phyloP scores from a whole-genome alignment of 2,329 filamentous ascomycete genomes.

The Clathrospora elynae region DNA sequence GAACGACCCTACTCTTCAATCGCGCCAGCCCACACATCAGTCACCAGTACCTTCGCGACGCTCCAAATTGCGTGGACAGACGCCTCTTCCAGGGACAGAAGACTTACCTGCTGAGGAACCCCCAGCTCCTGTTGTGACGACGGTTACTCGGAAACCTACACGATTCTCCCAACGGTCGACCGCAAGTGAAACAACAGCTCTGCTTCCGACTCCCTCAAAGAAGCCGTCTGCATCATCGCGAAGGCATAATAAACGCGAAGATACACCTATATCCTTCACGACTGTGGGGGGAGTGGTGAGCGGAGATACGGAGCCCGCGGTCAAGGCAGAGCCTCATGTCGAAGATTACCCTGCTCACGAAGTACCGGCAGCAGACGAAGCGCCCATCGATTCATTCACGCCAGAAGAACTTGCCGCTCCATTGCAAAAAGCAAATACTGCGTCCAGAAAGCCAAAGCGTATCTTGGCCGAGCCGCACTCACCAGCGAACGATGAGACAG shows the following conservation, averaged over 20 bases:
- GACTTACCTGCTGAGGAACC: background rate
- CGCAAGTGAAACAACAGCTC: background rate
- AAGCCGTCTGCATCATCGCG: background rate
- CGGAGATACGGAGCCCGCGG: background rate
- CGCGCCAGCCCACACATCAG: background rate
- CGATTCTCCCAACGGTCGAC: slow-evolving; percentile 4
- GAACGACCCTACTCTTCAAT: background rate
- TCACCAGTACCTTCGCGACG: background rate
- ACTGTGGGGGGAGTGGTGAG: background rate
- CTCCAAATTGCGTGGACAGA: background rate
- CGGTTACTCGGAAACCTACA: slow-evolving; percentile 5
- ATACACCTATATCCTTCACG: background rate
- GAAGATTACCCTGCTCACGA: too few relatives aligned
- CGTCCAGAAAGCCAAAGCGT: too few relatives aligned
- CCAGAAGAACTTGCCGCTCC: too few relatives aligned
- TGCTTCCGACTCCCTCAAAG: background rate
- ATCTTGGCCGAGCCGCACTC: background rate
- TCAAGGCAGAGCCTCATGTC: too few relatives aligned
- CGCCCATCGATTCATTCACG: too few relatives aligned
- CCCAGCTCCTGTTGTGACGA: background rate
- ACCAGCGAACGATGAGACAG: background rate
- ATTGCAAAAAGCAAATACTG: too few relatives aligned
- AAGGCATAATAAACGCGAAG: background rate
- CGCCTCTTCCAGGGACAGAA: background rate
- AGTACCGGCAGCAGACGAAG: too few relatives aligned